Evolutionary conservation across 768 basidiomycete genomes (phyloP), one percentile per base, ranked within the genome.

Genomic region (Podaxis sp.): DNA sequence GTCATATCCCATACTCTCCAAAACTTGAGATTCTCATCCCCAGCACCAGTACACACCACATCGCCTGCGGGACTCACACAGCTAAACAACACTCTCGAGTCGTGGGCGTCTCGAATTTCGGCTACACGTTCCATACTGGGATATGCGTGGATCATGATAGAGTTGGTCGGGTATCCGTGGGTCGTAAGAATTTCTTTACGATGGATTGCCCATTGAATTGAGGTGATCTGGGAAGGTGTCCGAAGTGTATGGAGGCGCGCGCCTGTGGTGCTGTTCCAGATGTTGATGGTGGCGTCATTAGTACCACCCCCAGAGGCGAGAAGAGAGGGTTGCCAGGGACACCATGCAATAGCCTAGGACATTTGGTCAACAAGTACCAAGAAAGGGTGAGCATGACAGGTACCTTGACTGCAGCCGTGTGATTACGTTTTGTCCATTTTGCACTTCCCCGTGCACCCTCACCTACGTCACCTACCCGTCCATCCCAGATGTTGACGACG

Each of bases 401-500:
- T 63, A 82, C 87, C 80, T 91, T 91, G 63, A 90, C 89, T 1
- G 95, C 95, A 0, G 94, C 95, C 0, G 90, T 92, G 72, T 96
- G 95, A 72, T 93, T 95, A 52, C 90, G 79, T 75, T 96, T 95
- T 24, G 90, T 92, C 92, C 93, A 95, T 71, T 94, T 95, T 0
- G 94, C 87, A 71, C 75, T 82, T 2, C 83, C 87, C 17, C 84
- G 73, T 2, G 83, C 76, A 12, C 81, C 80, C 64, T 79, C 77
- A 3, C 74, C 79, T 1, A 82, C 82, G 64, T 86, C 84, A 0
- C 86, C 85, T 0, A 92, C 79, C 59, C 92, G 83, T 5, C 89
- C 92, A 68, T 99, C 96, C 96, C 96, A 99, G 55, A 97, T 90
- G 70, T 97, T 96, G 59, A 99, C 95, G 19, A 97, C 95, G 66